A percentile compares a stretch with the other conserved stretches of the same genome.
Evolutionary conservation across 495 filamentous ascomycete genomes (phyloP).

Genomic region (Aspergillus carlsbadensis): DNA sequence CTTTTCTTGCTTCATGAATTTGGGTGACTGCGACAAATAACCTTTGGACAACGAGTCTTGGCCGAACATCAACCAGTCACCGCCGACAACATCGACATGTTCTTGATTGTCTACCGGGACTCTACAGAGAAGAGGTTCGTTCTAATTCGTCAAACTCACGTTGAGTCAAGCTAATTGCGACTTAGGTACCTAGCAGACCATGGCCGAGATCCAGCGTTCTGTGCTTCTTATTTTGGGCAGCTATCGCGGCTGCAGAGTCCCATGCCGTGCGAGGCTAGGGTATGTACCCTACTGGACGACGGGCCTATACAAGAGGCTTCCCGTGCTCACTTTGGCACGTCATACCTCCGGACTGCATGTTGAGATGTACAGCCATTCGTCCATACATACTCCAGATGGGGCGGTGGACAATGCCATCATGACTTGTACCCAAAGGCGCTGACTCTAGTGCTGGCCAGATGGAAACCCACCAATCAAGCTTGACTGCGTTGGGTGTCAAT

Average conservation of each 20-base stretch:
- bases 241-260: slow-evolving; percentile 26
- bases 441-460: slow-evolving; percentile 12
- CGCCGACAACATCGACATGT: slow-evolving; percentile 10
- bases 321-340: slow-evolving; percentile 19
- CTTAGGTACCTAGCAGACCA: slow-evolving; percentile 22
- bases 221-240: slow-evolving; percentile 28
- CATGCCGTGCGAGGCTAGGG: slow-evolving; percentile 21
- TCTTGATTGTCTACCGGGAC: slow-evolving; percentile 17
- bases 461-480: slow-evolving; percentile 13
- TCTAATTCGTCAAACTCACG: slow-evolving; percentile 18
- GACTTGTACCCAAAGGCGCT: slow-evolving; percentile 13
- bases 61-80: slow-evolving; percentile 10
- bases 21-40: slow-evolving; percentile 10
- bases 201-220: slow-evolving; percentile 20
- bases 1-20: slow-evolving; percentile 7
- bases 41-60: slow-evolving; percentile 8
- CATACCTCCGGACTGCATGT: slow-evolving; percentile 19
- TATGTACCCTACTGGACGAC: slow-evolving; percentile 12
- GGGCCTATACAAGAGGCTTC: slow-evolving; percentile 13
- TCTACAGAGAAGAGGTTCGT: slow-evolving; percentile 6
- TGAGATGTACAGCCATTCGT: slow-evolving; percentile 11
- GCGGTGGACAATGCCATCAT: neutral
- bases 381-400: slow-evolving; percentile 7
- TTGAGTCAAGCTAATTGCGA: slow-evolving; percentile 14
- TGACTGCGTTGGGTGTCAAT: slow-evolving; percentile 13